Percentiles rank a stretch among this genome's conserved stretches.
Conservation (phyloP, 2,329 filamentous ascomycete genomes). For the Colletotrichum camelliae region DNA sequence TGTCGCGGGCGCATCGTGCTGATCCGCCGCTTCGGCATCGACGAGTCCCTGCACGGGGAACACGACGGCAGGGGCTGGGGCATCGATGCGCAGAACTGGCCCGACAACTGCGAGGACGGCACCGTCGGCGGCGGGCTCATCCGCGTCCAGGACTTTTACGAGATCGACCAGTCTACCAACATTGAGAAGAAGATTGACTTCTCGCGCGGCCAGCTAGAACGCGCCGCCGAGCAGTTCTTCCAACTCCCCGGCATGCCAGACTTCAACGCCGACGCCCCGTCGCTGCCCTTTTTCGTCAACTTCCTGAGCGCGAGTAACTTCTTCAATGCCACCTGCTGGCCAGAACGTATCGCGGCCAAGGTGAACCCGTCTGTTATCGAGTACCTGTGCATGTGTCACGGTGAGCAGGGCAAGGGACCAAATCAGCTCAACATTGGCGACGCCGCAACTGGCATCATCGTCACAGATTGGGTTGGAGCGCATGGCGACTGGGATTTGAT, state of each 20-base stretch:
- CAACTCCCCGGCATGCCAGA: constrained; percentile 42
- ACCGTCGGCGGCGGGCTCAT: constrained; percentile 73
- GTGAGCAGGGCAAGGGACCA: constrained; percentile 54
- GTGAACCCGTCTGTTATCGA: constrained; percentile 79
- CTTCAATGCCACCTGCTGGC: constrained; percentile 92
- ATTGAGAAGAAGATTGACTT: constrained; percentile 83
- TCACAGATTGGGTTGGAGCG: constrained; percentile 92
- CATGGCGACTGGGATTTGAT: constrained; percentile 91
- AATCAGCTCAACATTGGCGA: constrained; percentile 63
- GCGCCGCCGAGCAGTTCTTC: constrained; percentile 62
- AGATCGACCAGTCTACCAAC: constrained; percentile 75
- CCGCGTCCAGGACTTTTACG: constrained; percentile 94
- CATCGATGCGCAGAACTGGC: constrained; percentile 74
- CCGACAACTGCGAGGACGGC: constrained; percentile 85
- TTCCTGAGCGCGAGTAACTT: constrained; percentile 93
- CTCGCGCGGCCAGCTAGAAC: constrained; percentile 76
- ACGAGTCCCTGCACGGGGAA: constrained; percentile 55
- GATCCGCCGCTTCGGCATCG: constrained; percentile 78
- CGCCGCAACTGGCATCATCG: constrained; percentile 83
- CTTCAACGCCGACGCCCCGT: constrained; percentile 31
- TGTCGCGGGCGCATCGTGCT: constrained; percentile 84
- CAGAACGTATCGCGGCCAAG: constrained; percentile 85
- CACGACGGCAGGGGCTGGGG: constrained; percentile 60
- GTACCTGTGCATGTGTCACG: constrained; percentile 65
- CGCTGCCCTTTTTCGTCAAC: constrained; percentile 80